Evolutionary conservation across 2,329 filamentous ascomycete species (phyloP).

Genomic region (Lachnellula occidentalis): DNA sequence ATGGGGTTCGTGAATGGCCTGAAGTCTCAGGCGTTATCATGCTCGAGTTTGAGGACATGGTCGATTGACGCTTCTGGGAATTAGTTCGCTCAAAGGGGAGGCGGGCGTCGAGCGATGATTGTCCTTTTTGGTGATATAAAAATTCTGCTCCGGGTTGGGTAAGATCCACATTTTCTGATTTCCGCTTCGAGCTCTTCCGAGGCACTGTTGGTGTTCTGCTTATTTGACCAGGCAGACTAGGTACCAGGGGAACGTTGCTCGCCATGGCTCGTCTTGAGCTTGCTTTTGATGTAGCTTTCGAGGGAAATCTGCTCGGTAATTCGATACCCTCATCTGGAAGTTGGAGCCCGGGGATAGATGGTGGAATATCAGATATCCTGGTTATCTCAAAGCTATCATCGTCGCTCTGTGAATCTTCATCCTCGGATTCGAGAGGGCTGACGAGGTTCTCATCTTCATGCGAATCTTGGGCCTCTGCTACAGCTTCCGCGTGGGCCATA

Average conservation of each 20-base stretch:
- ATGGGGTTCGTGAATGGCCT: constrained; percentile 32
- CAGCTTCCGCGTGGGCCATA: constrained; percentile 8
- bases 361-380: constrained; percentile 45
- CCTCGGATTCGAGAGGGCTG: constrained; percentile 30
- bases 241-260: constrained; percentile 33
- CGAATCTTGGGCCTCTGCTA: constrained; percentile 10
- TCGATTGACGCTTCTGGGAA: constrained; percentile 48
- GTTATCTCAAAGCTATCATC: constrained; percentile 38
- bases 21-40: constrained; percentile 42
- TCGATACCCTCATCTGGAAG: constrained; percentile 29
- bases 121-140: constrained; percentile 9
- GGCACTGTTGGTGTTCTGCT: constrained; percentile 46
- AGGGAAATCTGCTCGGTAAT: constrained; percentile 57
- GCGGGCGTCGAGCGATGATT: constrained; percentile 29
- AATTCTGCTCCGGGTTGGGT: constrained; percentile 8
- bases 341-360: constrained; percentile 56
- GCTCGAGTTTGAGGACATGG: constrained; percentile 47
- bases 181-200: constrained; percentile 65
- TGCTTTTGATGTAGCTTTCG: constrained; percentile 45
- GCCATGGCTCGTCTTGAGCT: constrained; percentile 12
- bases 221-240: constrained; percentile 27
- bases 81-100: constrained; percentile 54
- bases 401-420: constrained; percentile 44
- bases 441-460: constrained; percentile 26
- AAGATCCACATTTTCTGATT: constrained; percentile 26